Base-by-base conservation (phyloP, 805 yeast species). In the Danielozyma ontarioensis region DNA sequence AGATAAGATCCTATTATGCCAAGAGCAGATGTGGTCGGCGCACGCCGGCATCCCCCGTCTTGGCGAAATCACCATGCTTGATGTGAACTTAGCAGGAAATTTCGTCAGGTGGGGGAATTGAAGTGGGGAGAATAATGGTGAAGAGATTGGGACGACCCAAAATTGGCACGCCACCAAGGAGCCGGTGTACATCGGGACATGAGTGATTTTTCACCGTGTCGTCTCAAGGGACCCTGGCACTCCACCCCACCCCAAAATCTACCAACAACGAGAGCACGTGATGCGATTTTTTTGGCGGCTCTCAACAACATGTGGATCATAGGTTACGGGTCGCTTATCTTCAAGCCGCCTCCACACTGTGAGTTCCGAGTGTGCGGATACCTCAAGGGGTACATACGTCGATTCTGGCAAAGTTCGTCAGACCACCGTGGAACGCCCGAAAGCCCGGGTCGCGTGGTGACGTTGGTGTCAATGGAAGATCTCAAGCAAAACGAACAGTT, bases 361-460 rank as follows among this genome's bases (percentile, higher is more conserved):
- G 66, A 75, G 30, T 65, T 71, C 46, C 60, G 77, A 25, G 70
- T 83, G 7, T 79, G 87, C 0, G 96, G 96, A 0, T 74, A 79
- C 29, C 67, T 89, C 16, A 66, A 68, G 32, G 96, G 96, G 2
- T 87, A 66, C 45, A 75, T 80, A 1, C 69, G 97, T 14, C 62
- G 96, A 28, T 89, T 89, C 52, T 89, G 96, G 96, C 97, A 89
- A 56, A 74, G 85, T 23, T 81, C 93, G 8, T 76, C 80, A 16
- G 97, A 89, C 54, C 96, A 90, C 55, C 62, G 97, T 33, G 97
- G 97, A 1, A 83, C 94, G 0, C 87, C 86, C 0, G 84, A 76
- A 36, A 53, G 60, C n/a, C 95, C 95, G 1, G 97, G 97, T 1
- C 59, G 97, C 22, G 97, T 89, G 1, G 96, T 76, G 7, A 89